These are phyloP conservation scores for Trichoderma sp. DNA, from an alignment of 2,329 filamentous ascomycete species.

Conservation along the genomic window DNA sequence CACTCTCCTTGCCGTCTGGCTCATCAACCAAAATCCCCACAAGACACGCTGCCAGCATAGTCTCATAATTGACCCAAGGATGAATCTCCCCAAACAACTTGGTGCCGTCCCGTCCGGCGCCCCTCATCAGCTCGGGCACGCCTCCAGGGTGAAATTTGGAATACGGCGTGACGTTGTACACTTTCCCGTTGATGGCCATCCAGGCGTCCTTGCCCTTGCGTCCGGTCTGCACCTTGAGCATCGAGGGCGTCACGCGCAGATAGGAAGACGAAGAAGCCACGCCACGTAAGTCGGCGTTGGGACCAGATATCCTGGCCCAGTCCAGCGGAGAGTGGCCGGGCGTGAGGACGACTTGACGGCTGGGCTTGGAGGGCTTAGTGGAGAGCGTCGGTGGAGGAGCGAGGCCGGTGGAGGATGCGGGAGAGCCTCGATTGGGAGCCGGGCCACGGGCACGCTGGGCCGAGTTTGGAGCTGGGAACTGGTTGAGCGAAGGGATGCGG, in stretches of 20 bases:
- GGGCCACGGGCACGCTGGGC: conserved; percentile 47
- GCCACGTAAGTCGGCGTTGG: conserved; percentile 64
- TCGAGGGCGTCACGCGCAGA: conserved; percentile 75
- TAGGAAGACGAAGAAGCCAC: conserved; percentile 50
- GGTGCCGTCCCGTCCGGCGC: conserved; percentile 60
- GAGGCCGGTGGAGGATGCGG: conserved; percentile 41
- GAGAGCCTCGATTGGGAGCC: conserved; percentile 39
- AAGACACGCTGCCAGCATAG: conserved; percentile 62
- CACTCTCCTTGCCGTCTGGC: conserved; percentile 34
- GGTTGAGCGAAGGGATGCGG: conserved; percentile 35
- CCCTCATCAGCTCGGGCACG: conserved; percentile 65
- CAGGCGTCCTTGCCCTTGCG: conserved; percentile 83
- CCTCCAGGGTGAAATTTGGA: conserved; percentile 88
- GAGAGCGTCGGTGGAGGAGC: conserved; percentile 55
- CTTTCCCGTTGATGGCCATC: conserved; percentile 83
- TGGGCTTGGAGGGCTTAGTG: conserved; percentile 52
- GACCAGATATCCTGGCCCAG: conserved; percentile 78
- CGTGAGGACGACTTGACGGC: conserved; percentile 72
- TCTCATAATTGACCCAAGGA: conserved; percentile 70
- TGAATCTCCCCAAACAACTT: conserved; percentile 64
- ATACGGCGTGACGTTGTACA: conserved; percentile 93
- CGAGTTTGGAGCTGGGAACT: conserved; percentile 52
- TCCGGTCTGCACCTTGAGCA: conserved; percentile 75
- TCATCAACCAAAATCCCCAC: conserved; percentile 63
- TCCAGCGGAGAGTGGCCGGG: conserved; percentile 93